Conservation (phyloP, 371 early-diverging fungal genomes). For the Mortierella sp. region DNA sequence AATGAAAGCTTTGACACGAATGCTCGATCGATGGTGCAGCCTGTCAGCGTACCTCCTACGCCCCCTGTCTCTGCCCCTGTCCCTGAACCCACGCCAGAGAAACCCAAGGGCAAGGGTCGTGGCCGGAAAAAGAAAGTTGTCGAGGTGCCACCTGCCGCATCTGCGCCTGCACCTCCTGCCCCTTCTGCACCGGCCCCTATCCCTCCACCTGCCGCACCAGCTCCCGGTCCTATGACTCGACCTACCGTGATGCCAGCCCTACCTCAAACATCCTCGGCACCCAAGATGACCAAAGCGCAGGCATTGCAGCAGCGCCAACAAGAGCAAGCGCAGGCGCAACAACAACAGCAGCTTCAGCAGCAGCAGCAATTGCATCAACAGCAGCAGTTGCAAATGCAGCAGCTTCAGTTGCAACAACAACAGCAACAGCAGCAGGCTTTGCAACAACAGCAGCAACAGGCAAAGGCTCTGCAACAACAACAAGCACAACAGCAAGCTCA, state of each 20-base stretch:
- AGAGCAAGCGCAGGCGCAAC: slow-evolving; percentile 31
- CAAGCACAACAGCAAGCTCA: slow-evolving; percentile 17
- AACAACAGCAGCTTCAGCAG: slow-evolving; percentile 23
- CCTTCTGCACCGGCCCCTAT: not conserved
- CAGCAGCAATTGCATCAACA: slow-evolving; percentile 31
- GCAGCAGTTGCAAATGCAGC: slow-evolving; percentile 24
- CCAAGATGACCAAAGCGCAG: slow-evolving; percentile 39
- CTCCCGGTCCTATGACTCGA: slow-evolving; percentile 15
- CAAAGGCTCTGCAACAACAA: slow-evolving; percentile 15
- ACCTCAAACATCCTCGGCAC: slow-evolving; percentile 28
- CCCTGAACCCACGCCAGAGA: slow-evolving; percentile 13
- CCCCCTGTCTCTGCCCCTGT: slow-evolving; percentile 4
- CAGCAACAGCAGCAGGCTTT: slow-evolving; percentile 22
- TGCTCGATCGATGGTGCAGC: slow-evolving; percentile 19
- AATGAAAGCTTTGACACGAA: slow-evolving; percentile 34
- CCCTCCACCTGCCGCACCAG: slow-evolving; percentile 23
- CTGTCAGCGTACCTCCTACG: slow-evolving; percentile 15
- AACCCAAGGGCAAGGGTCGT: slow-evolving; percentile 45
- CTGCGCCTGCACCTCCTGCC: slow-evolving; percentile 11
- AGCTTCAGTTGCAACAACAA: slow-evolving; percentile 28
- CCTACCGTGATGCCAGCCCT: slow-evolving; percentile 26
- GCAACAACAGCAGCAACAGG: slow-evolving; percentile 4
- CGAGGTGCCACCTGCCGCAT: slow-evolving; percentile 18
- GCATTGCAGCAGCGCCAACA: slow-evolving; percentile 34
- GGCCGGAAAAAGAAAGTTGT: slow-evolving; percentile 48